Percentiles rank a stretch among this genome's conserved stretches.
Conservation (phyloP, 1,284 basidiomycete species). For the Amylostereum chailletii region DNA sequence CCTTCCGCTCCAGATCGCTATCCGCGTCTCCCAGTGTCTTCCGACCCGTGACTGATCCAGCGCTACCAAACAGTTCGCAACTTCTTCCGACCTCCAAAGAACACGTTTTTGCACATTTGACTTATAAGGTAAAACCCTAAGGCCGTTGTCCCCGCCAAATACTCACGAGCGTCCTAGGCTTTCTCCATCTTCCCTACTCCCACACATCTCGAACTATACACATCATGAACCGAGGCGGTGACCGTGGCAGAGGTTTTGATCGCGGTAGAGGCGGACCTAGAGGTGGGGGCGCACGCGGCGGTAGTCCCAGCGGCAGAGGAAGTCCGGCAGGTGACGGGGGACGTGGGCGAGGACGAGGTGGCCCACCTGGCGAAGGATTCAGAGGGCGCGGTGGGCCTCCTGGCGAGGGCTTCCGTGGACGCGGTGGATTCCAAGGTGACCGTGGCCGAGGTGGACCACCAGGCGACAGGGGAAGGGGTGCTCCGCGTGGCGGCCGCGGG, state of each 20-base stretch:
- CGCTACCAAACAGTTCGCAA: too few relatives aligned
- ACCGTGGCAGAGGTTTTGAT: constrained; percentile 7
- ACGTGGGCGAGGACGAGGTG: constrained; percentile 2
- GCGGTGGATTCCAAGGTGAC: constrained; percentile 10
- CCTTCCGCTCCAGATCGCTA: too few relatives aligned
- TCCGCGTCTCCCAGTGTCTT: too few relatives aligned
- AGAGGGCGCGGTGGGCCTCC: constrained; percentile 16
- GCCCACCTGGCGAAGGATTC: constrained; percentile 17
- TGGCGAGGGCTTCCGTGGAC: constrained; percentile 3
- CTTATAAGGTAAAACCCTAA: too few relatives aligned
- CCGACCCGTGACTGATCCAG: too few relatives aligned
- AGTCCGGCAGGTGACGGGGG: constrained; percentile 27
- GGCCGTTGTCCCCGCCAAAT: too few relatives aligned
- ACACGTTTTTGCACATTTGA: too few relatives aligned
- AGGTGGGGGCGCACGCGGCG: constrained; percentile 9
- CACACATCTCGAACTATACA: neutral
- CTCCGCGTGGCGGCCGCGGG: constrained; percentile 16
- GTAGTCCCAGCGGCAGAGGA: constrained; percentile 14
- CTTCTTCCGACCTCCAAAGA: too few relatives aligned
- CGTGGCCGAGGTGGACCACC: constrained; percentile 14
- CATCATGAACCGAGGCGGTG: constrained; percentile 9
- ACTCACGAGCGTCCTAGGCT: neutral
- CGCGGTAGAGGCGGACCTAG: constrained; percentile 5
- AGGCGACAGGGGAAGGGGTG: constrained; percentile 4
- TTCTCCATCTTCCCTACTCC: neutral